Percentiles rank a stretch among this genome's conserved stretches.
Conservation (phyloP, 2,329 filamentous ascomycete genomes). For the Aureobasidium vineae region DNA sequence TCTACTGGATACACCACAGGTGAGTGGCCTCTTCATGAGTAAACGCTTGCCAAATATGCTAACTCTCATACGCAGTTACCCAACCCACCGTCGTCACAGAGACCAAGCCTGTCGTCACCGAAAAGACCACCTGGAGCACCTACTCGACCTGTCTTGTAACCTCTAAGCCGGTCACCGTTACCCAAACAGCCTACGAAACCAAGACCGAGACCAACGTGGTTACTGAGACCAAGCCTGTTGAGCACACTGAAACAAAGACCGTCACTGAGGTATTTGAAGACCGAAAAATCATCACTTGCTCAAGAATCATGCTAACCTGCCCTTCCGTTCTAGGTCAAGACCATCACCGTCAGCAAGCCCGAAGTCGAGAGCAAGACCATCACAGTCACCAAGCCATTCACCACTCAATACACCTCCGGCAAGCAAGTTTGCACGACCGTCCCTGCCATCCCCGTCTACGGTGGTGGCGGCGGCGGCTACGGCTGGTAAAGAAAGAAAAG, state of each 20-base stretch:
- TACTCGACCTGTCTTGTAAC: neutral
- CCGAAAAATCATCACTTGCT: too few species aligned
- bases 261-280: neutral
- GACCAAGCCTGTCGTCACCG: neutral
- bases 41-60: neutral
- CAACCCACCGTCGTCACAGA: neutral
- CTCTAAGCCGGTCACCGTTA: neutral
- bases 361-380: constrained; percentile 6
- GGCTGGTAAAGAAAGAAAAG: neutral
- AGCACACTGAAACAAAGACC: neutral
- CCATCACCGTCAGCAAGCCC: neutral
- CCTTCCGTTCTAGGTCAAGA: neutral
- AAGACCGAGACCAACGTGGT: constrained; percentile 4
- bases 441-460: neutral
- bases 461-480: constrained; percentile 6
- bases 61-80: neutral
- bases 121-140: neutral
- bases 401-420: neutral
- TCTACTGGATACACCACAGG: neutral
- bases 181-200: neutral
- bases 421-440: constrained; percentile 15
- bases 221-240: constrained; percentile 6
- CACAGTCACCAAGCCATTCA: neutral
- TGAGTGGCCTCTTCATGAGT: neutral
- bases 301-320: neutral